These are phyloP conservation scores for Oenanthe javanica DNA, from an alignment of 140 eudicot genomes.

Conservation along the genomic window DNA sequence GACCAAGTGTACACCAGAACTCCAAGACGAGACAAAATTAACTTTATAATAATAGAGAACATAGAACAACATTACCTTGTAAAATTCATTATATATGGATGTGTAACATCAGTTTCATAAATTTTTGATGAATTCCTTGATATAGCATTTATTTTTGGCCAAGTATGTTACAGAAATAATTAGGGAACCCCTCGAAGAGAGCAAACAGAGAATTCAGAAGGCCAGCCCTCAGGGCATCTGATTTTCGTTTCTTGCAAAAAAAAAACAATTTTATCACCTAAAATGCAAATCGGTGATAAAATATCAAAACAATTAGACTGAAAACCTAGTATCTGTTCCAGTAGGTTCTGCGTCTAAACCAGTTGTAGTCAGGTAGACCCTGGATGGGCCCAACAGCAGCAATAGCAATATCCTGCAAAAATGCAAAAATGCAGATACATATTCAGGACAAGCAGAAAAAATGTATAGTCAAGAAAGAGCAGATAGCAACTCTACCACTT, in stretches of 20 bases:
- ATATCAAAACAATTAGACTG: constrained; percentile 1
- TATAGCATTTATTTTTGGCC: constrained; percentile 7
- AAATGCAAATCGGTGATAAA: constrained; percentile 1
- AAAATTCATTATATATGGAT: constrained; percentile 1
- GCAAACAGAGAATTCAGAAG: not conserved
- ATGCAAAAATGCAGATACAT: too few species aligned
- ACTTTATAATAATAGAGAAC: not conserved
- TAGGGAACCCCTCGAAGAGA: constrained; percentile 1
- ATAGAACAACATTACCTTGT: not conserved
- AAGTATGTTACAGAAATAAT: constrained; percentile 2
- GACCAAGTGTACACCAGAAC: too few species aligned
- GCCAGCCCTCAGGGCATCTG: not conserved
- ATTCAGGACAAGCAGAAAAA: not conserved
- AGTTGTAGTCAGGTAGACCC: constrained; percentile 80
- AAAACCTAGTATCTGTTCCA: constrained; percentile 64
- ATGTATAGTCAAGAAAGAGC: not conserved
- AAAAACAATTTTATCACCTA: constrained; percentile 5
- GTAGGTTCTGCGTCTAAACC: constrained; percentile 97
- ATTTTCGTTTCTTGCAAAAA: not conserved
- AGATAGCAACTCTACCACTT: not conserved
- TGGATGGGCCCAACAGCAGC: constrained; percentile 78
- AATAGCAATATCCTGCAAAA: constrained; percentile 68
- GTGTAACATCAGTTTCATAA: not conserved
- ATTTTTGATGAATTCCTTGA: not conserved
- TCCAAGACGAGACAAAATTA: not conserved